Evolutionary conservation across 2,329 filamentous ascomycete genomes (phyloP).

Genomic region (Pezicula radicicola): DNA sequence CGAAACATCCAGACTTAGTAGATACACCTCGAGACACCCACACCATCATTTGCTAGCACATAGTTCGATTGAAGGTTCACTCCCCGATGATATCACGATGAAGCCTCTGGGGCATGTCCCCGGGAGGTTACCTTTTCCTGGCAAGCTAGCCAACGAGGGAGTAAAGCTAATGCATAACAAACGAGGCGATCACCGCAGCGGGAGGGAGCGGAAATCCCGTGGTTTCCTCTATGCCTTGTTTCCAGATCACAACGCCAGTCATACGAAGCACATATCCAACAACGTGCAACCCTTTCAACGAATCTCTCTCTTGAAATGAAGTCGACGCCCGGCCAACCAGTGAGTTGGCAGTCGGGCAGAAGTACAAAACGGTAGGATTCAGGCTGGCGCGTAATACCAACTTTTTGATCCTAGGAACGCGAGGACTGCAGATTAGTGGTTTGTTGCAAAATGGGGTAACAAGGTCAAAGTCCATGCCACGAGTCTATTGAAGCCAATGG

Average conservation of each 20-base stretch:
- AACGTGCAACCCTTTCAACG: neutral
- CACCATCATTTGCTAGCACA: no score
- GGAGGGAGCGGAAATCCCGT: conserved; percentile 2
- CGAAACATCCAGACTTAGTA: no score
- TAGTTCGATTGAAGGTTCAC: no score
- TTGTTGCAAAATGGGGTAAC: neutral
- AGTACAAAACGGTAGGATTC: no score
- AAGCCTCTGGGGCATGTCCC: neutral
- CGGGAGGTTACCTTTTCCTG: neutral
- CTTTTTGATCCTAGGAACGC: no score
- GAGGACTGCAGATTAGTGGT: no score
- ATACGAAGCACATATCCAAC: neutral
- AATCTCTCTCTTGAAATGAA: neutral
- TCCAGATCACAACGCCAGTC: neutral
- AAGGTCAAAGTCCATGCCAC: neutral
- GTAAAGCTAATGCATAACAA: conserved; percentile 3
- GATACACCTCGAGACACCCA: no score
- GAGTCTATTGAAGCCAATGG: neutral
- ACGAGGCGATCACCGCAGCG: conserved; percentile 1
- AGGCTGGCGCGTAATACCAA: no score
- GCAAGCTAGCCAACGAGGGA: neutral
- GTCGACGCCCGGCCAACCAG: no score
- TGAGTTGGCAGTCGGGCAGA: no score
- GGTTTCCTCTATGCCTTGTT: neutral
- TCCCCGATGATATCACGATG: neutral